phyloP scores from a whole-genome alignment of 768 basidiomycete species.

The Tulasnella sp. region DNA sequence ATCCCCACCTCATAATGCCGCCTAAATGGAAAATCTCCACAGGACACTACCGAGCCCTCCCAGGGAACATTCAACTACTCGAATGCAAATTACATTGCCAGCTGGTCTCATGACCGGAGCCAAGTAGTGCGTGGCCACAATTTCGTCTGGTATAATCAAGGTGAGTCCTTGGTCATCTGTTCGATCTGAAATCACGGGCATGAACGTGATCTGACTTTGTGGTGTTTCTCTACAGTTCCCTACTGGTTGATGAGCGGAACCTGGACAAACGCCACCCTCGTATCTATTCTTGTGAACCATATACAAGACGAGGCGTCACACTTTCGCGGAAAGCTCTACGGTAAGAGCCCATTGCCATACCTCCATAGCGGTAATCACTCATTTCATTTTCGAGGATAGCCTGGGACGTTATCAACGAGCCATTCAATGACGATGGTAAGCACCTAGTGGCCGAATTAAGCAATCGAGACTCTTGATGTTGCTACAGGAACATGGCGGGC shows the following conservation, averaged over 20 bases:
- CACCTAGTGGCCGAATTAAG: background rate
- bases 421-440: conserved; percentile 46
- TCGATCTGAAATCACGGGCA: background rate
- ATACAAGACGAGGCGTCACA: conserved; percentile 40
- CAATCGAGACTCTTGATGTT: background rate
- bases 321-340: conserved; percentile 25
- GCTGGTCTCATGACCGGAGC: conserved; percentile 9
- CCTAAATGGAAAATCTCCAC: background rate
- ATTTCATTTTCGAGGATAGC: background rate
- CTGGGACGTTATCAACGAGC: conserved; percentile 48
- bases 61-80: conserved; percentile 5
- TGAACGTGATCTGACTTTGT: background rate
- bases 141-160: conserved; percentile 14
- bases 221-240: background rate
- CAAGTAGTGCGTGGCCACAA: conserved; percentile 13
- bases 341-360: no score
- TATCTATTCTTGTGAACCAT: conserved; percentile 38
- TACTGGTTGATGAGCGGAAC: conserved; percentile 7
- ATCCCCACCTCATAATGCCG: background rate
- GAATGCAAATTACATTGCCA: conserved; percentile 5
- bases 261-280: conserved; percentile 17
- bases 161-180: background rate
- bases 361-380: no score
- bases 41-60: conserved; percentile 3
- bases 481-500: conserved; percentile 37